Percentiles rank a stretch among this genome's conserved stretches.
phyloP scores from a whole-genome alignment of 1,139 yeast genomes.

The Groenewaldozyma auringiensis region DNA sequence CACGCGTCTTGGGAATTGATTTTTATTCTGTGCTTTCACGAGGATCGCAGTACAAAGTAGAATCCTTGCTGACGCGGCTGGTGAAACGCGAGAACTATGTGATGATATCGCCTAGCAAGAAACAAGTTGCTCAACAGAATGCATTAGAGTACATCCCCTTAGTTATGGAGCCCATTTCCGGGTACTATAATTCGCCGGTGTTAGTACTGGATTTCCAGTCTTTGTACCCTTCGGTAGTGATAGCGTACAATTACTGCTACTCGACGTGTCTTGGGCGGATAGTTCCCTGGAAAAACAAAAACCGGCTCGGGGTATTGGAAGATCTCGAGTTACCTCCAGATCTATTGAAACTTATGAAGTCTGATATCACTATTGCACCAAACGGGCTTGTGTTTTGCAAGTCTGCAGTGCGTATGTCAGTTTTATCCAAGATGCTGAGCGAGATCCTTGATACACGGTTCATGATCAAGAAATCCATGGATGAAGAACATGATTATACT shows the following conservation, averaged over 20 bases:
- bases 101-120: conserved; percentile 70
- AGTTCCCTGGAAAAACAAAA: conserved; percentile 42
- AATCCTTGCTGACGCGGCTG: conserved; percentile 66
- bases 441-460: conserved; percentile 77
- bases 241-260: conserved; percentile 88
- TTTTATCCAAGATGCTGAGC: conserved; percentile 73
- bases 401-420: conserved; percentile 55
- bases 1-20: conserved; percentile 81
- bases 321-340: conserved; percentile 50
- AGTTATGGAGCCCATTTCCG: conserved; percentile 85
- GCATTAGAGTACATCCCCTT: conserved; percentile 84
- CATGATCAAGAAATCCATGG: conserved; percentile 69
- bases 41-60: conserved; percentile 92
- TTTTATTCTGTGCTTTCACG: conserved; percentile 79
- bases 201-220: conserved; percentile 91
- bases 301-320: conserved; percentile 44
- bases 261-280: conserved; percentile 77
- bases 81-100: conserved; percentile 69
- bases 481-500: conserved; percentile 36
- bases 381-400: conserved; percentile 79
- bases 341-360: conserved; percentile 41
- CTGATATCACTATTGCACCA: conserved; percentile 61
- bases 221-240: conserved; percentile 82
- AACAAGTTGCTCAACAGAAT: conserved; percentile 75
- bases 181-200: conserved; percentile 79